These are phyloP conservation scores for Fusarium cyanostomum DNA, from an alignment of 2,329 filamentous ascomycete species.

Conservation along the genomic window DNA sequence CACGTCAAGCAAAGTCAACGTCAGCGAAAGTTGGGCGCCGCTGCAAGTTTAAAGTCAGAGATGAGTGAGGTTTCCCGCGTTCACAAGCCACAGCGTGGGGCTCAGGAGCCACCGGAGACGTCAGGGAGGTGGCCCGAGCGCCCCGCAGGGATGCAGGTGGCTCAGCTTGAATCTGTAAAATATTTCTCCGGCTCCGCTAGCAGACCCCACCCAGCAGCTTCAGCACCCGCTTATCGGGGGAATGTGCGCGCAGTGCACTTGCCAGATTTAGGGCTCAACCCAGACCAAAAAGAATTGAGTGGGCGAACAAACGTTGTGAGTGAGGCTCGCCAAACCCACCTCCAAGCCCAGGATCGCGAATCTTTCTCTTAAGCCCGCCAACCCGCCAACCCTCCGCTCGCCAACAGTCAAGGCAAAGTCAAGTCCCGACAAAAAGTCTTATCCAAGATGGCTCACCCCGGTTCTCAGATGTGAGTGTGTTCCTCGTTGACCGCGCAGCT, in stretches of 20 bases:
- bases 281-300: slow-evolving; percentile 47
- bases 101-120: slow-evolving; percentile 32
- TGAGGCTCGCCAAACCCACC: slow-evolving; percentile 43
- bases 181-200: slow-evolving; percentile 35
- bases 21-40: slow-evolving; percentile 1
- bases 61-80: slow-evolving; percentile 12
- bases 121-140: slow-evolving; percentile 38
- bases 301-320: slow-evolving; percentile 27
- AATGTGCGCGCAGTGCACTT: slow-evolving; percentile 24
- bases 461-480: slow-evolving; percentile 68
- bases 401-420: slow-evolving; percentile 43
- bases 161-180: slow-evolving; percentile 5
- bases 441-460: slow-evolving; percentile 68
- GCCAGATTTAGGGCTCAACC: slow-evolving; percentile 48
- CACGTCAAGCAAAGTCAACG: not conserved
- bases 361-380: slow-evolving; percentile 46
- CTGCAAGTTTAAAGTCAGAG: slow-evolving; percentile 1
- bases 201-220: not conserved
- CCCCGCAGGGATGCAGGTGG: not conserved
- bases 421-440: slow-evolving; percentile 44
- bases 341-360: slow-evolving; percentile 44
- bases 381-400: slow-evolving; percentile 52
- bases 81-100: slow-evolving; percentile 36
- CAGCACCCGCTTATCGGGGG: slow-evolving; percentile 2
- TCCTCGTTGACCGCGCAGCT: slow-evolving; percentile 10